phyloP scores from a whole-genome alignment of 208 protist genomes.

The Trichomonas vaginalis region DNA sequence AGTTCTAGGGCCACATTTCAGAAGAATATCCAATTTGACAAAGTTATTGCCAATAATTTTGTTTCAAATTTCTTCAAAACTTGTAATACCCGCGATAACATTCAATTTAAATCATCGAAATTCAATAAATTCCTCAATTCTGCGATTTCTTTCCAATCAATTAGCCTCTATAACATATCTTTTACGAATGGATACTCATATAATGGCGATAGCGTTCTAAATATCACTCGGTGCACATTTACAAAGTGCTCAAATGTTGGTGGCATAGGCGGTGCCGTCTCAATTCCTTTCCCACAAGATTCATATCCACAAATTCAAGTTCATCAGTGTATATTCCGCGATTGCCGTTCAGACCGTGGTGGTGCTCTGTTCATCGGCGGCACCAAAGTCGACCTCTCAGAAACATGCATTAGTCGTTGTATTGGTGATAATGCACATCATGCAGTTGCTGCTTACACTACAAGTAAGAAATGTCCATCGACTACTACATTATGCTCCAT shows the following conservation, averaged over 20 bases:
- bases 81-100: neutral
- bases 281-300: neutral
- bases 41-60: neutral
- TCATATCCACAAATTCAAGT: neutral
- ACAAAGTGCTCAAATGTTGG: neutral
- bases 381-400: neutral
- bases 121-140: neutral
- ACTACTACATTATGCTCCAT: neutral
- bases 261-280: neutral
- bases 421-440: neutral
- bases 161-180: neutral
- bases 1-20: neutral
- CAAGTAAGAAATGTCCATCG: neutral
- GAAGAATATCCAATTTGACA: neutral
- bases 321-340: neutral
- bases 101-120: neutral
- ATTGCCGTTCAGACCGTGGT: neutral
- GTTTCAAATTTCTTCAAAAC: neutral
- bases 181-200: neutral
- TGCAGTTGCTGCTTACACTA: neutral
- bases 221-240: neutral
- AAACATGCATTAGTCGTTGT: neutral
- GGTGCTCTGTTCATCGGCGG: neutral
- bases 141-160: neutral
- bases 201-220: neutral